phyloP scores from a whole-genome alignment of 176 grass and related monocot genomes.

The Canna indica region DNA sequence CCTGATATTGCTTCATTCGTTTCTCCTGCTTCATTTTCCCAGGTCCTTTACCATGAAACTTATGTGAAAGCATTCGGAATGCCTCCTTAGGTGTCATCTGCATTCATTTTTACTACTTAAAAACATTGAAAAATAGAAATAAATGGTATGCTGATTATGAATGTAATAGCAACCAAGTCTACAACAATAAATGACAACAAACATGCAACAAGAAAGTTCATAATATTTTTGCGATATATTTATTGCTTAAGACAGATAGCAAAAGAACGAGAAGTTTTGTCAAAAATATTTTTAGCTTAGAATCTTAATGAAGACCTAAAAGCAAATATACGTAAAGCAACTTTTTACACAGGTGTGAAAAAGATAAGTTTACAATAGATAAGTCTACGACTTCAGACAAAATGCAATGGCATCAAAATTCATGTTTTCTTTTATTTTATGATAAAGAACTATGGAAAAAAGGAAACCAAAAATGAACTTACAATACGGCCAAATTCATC shows the following conservation, averaged over 20 bases:
- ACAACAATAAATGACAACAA: neutral
- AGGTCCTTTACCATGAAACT: slow-evolving; percentile 91
- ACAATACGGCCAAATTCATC: slow-evolving; percentile 94
- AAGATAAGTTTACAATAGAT: too few relatives aligned
- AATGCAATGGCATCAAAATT: neutral
- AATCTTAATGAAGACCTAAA: neutral
- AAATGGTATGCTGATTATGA: neutral
- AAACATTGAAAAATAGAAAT: slow-evolving; percentile 1
- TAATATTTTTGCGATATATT: neutral
- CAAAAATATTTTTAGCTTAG: too few relatives aligned
- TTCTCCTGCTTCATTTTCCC: slow-evolving; percentile 91
- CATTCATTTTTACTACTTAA: neutral
- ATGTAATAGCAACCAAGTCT: neutral
- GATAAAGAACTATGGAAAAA: neutral
- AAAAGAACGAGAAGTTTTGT: too few relatives aligned
- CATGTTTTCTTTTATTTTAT: neutral
- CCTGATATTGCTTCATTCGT: slow-evolving; percentile 59
- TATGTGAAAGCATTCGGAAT: slow-evolving; percentile 73
- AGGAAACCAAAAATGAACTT: slow-evolving; percentile 16
- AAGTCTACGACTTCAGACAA: too few relatives aligned
- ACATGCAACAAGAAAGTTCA: neutral
- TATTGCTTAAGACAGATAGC: too few relatives aligned
- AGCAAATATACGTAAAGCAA: neutral
- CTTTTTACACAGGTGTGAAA: too few relatives aligned
- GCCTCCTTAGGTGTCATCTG: slow-evolving; percentile 93